Conservation (phyloP, 371 early-diverging fungal genomes). For the Capillidium heterosporum region DNA sequence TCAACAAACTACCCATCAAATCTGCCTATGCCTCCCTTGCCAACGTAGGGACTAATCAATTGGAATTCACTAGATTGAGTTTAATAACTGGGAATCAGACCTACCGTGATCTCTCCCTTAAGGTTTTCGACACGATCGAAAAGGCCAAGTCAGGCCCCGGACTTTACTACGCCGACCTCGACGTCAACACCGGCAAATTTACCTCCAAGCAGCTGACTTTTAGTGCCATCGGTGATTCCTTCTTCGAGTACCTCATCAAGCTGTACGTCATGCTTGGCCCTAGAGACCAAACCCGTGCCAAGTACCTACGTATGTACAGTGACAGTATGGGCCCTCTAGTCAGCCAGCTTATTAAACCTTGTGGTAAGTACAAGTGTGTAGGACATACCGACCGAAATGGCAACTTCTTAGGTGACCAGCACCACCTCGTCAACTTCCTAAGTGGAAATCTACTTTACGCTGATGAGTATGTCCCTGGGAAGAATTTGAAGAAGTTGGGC, state of each 20-base stretch:
- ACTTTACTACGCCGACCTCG: background rate
- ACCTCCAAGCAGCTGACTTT: background rate
- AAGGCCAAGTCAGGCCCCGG: background rate
- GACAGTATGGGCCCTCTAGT: background rate
- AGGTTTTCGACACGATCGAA: background rate
- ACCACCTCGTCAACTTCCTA: background rate
- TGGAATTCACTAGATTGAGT: constrained; percentile 71
- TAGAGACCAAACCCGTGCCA: background rate
- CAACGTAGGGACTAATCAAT: constrained; percentile 65
- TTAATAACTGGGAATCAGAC: constrained; percentile 41
- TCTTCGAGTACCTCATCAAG: constrained; percentile 1
- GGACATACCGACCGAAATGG: background rate
- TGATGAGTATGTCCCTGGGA: background rate
- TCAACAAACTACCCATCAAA: background rate
- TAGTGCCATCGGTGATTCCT: background rate
- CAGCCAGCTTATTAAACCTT: background rate
- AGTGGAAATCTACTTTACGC: background rate
- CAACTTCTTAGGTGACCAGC: background rate
- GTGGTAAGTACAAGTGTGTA: background rate
- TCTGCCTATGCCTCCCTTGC: constrained; percentile 30
- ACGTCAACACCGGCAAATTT: background rate
- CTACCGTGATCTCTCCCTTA: constrained; percentile 17
- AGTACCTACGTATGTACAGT: background rate
- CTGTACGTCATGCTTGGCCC: background rate
- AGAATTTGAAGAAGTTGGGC: background rate